Evolutionary conservation across 441 rosid genomes (phyloP), one percentile per base, ranked within the genome.

Genomic region (Erodium trifolium): DNA sequence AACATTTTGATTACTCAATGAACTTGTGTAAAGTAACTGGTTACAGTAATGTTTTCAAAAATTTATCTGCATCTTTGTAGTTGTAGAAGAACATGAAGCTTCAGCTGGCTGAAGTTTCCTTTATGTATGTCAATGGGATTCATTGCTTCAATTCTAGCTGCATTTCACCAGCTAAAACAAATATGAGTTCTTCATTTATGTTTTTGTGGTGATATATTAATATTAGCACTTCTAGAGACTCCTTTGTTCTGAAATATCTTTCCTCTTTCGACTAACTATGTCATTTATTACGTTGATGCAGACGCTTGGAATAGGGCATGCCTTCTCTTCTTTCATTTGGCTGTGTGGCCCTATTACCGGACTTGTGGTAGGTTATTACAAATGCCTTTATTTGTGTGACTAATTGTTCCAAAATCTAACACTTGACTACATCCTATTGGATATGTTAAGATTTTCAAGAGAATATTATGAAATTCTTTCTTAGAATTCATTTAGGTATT

Each of bases 321-420:
- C 97, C 12, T 93, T 93, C 82, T 91, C 98, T 68, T 93, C 98
- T 3, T 93, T 89, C 75, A 93, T 93, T 78, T 89, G 97, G 97
- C 92, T 93, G 3, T 93, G 99, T 57, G 97, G 99, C 68, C 99
- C 96, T 1, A 88, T 93, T 68, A 88, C 99, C 63, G 99, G 96
- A 70, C 96, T 93, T 73, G 96, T 88, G 96, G 99, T 91, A 91
- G 66, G 90, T 82, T 74, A 14, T 51, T n/a, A 55, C 53, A 34
- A n/a, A 5, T 59, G 17, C 64, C 31, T 18, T 17, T 59, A 18
- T 17, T 18, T 57, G 63, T 17, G 23, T 18, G 23, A 59, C 29
- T 59, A 60, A 60, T 18, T 59, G 64, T 59, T 17, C 29, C 2
- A 12, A 60, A 18, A 53, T 53, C 60, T 53, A 53, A 14, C 60